A percentile compares a stretch with the other conserved stretches of the same genome.
phyloP scores from a whole-genome alignment of 1,284 basidiomycete genomes.

The Porogramme epimiltina region DNA sequence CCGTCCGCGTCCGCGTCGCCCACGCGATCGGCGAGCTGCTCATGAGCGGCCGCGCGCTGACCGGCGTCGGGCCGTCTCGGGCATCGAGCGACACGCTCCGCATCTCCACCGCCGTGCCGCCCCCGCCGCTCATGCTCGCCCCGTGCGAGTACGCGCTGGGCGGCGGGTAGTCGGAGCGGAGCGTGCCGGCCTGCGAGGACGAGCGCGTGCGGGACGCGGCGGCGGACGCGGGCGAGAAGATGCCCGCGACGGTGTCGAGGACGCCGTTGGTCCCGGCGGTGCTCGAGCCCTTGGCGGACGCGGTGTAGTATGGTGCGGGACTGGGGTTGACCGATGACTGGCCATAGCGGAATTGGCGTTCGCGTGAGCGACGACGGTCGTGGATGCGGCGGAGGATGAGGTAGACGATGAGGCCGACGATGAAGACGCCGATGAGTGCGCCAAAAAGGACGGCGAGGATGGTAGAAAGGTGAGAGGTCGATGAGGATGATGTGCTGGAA shows the following conservation, averaged over 20 bases:
- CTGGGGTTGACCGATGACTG: conserved; percentile 18
- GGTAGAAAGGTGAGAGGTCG: conserved; percentile 12
- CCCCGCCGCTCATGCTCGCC: not conserved
- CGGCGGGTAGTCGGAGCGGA: not conserved
- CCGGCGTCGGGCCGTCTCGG: conserved; percentile 3
- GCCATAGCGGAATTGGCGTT: conserved; percentile 27
- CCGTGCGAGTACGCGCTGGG: not conserved
- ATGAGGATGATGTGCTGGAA: not conserved
- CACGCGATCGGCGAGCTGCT: conserved; percentile 20
- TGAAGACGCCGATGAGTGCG: conserved; percentile 19
- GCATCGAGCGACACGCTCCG: conserved; percentile 7
- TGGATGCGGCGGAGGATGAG: conserved; percentile 17
- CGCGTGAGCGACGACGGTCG: conserved; percentile 18
- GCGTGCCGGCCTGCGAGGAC: conserved; percentile 3
- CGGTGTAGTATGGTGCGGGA: not conserved
- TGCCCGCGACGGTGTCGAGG: not conserved
- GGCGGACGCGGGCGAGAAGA: conserved; percentile 4
- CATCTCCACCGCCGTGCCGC: conserved; percentile 4
- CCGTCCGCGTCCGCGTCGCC: conserved; percentile 12
- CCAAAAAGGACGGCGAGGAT: conserved; percentile 27
- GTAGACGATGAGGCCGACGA: conserved; percentile 15
- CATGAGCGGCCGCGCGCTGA: conserved; percentile 9
- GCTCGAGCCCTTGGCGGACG: conserved; percentile 10
- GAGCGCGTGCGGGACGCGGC: not conserved
- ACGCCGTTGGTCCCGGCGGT: conserved; percentile 9